Percentiles rank a stretch among this genome's conserved stretches.
Conservation (phyloP, 768 basidiomycete genomes). For the Fomitopsis pulvina region DNA sequence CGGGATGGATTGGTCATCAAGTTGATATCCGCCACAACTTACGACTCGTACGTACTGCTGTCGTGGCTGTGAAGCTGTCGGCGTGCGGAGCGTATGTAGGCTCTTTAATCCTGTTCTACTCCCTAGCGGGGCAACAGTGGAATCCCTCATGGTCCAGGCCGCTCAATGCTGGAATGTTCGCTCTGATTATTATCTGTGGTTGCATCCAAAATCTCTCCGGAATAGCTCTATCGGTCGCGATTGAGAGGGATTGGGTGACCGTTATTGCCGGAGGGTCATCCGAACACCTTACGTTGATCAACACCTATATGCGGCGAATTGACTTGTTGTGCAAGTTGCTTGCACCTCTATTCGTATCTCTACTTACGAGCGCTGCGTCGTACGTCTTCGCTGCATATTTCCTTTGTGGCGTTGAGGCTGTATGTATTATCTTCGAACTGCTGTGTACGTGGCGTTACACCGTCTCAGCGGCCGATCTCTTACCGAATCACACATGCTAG, state of each 20-base stretch:
- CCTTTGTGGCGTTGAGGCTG: slow-evolving; percentile 27
- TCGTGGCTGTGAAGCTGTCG: slow-evolving; percentile 34
- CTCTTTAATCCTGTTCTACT: slow-evolving; percentile 26
- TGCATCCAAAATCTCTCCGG: slow-evolving; percentile 34
- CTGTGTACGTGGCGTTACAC: slow-evolving; percentile 18
- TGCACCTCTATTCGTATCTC: slow-evolving; percentile 44
- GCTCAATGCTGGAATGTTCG: slow-evolving; percentile 26
- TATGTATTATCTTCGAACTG: slow-evolving; percentile 35
- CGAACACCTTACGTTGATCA: slow-evolving; percentile 32
- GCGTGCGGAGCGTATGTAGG: slow-evolving; percentile 27
- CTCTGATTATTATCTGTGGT: slow-evolving; percentile 26
- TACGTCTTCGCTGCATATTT: slow-evolving; percentile 29
- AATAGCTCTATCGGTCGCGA: slow-evolving; percentile 35
- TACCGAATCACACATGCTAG: slow-evolving; percentile 4
- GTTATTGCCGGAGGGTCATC: slow-evolving; percentile 32
- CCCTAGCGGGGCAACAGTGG: not conserved
- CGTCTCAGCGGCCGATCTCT: not conserved
- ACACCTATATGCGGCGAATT: slow-evolving; percentile 35
- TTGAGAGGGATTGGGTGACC: slow-evolving; percentile 47
- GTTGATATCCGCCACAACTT: slow-evolving; percentile 35
- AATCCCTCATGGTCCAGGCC: slow-evolving; percentile 5
- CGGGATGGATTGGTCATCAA: slow-evolving; percentile 33
- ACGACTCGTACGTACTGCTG: slow-evolving; percentile 31
- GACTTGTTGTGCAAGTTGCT: slow-evolving; percentile 45
- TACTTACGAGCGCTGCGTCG: slow-evolving; percentile 30